Evolutionary conservation across 2,329 filamentous ascomycete genomes (phyloP), one percentile per base, ranked within the genome.

Genomic region (Alternaria hordeiaustralica): DNA sequence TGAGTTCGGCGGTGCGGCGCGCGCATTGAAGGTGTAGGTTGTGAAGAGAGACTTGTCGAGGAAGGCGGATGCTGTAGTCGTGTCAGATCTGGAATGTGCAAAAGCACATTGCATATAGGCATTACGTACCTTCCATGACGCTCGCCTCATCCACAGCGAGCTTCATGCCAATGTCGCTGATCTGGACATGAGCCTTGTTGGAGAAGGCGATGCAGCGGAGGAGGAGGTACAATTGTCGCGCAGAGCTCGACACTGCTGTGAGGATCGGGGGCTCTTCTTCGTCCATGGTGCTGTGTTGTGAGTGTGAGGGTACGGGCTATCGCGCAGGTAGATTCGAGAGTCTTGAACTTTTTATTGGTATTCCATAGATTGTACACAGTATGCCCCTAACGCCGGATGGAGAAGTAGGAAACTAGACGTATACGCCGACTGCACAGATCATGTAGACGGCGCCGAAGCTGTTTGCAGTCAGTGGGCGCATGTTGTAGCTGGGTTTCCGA

Each of bases 351-450:
- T 74, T 75, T 79, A 80, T 78, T 75, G 71, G 71, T 79, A 79
- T 77, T 73, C 75, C 71, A 71, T 78, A 79, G 68, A 79, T 72
- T 79, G 80, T 74, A 75, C 69, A 75, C 50, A 62, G 33, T 55
- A 66, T 68, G 64, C 50, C 64, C 68, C 71, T 63, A 77, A 76
- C 73, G 75, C 73, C 73, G 67, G 67, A 61, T 63, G 63, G 68
- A 66, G 56, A 65, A 58, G 65, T 68, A 65, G 64, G 65, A 71
- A 73, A 71, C 83, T 88, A 99, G 81, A 99, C 93, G 89, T 99
- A 98, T 78, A 99, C 96, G 80, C 96, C 96, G 79, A 96, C 96
- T 64, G 94, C 96, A 83, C 96, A 99, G 83, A 99, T 98, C 91
- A 97, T 97, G 84, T 96, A 97, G 49, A 99, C 94, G 55, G 95